Conservation (phyloP, 2,329 filamentous ascomycete species). For the Stachybotrys chartarum region DNA sequence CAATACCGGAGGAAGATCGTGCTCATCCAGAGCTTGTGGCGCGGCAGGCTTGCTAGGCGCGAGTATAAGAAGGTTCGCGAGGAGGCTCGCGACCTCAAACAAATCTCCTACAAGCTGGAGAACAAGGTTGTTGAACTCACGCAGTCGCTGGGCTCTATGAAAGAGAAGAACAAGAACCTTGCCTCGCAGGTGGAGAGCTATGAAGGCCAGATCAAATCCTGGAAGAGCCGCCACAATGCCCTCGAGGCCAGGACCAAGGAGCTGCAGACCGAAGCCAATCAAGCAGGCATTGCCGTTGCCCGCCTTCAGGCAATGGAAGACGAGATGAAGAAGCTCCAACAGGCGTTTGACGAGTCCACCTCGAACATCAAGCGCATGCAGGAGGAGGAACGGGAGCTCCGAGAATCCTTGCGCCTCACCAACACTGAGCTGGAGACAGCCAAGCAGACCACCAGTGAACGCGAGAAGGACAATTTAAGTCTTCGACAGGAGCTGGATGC, state of each 20-base stretch:
- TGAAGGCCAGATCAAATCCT: conserved; percentile 91
- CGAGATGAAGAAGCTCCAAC: conserved; percentile 88
- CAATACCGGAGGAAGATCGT: conserved; percentile 84
- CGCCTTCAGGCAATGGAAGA: conserved; percentile 87
- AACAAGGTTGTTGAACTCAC: conserved; percentile 99
- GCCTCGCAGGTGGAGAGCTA: conserved; percentile 89
- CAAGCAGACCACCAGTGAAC: conserved; percentile 64
- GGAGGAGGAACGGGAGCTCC: conserved; percentile 82
- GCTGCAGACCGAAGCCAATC: conserved; percentile 91
- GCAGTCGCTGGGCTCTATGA: conserved; percentile 85
- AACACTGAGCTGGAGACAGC: conserved; percentile 76
- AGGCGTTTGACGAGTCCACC: conserved; percentile 82
- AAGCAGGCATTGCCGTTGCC: conserved; percentile 91
- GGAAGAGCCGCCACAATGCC: conserved; percentile 86
- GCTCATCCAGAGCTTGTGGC: conserved; percentile 88
- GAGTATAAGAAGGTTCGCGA: conserved; percentile 88
- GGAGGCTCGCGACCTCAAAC: conserved; percentile 95
- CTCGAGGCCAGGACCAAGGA: conserved; percentile 88
- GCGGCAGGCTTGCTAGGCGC: conserved; percentile 71
- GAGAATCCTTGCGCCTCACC: conserved; percentile 73
- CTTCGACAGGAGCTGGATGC: conserved; percentile 84
- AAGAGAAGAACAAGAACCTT: conserved; percentile 87
- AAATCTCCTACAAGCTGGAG: conserved; percentile 98
- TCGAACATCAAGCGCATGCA: conserved; percentile 89
- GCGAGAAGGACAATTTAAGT: conserved; percentile 78